Base-by-base conservation (phyloP, 768 basidiomycete genomes). In the Tricholoma saponaceum region DNA sequence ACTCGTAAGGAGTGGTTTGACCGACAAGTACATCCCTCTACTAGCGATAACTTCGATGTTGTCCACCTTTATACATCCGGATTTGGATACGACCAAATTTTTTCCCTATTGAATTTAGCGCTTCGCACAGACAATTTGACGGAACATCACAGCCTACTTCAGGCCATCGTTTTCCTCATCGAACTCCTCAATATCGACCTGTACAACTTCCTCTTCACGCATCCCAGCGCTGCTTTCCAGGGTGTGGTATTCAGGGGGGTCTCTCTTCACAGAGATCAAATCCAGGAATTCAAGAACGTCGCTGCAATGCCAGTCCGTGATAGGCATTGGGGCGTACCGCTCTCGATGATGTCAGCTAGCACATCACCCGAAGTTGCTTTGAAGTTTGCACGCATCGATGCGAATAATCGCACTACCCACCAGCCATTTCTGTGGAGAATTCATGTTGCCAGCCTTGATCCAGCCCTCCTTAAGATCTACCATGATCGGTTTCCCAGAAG, bases 131-230 rank as follows among this genome's bases (percentile, higher is more conserved):
- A 30, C 28, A 30, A 30, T 30, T 30, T 30, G 28, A 30, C 8
- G 8, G 28, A 30, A 30, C 4, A 30, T 30, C 4, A 8, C 59
- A 61, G 59, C 8, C 58, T 65, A 5, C 53, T 65, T 4, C 61
- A 63, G 18, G 52, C 58, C 4, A 64, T 61, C 18, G 64, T 67
- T 16, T 66, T 67, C 39, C 60, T 67, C 5, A 60, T 66, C 10
- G 66, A 67, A 51, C 50, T 67, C n/a, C 41, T 67, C 46, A 67
- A 65, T 22, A 56, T 66, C 47, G 66, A 67, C 56, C 58, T 67
- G 25, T 67, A 61, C 56, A 67, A 67, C 55, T 66, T 62, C 28
- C 58, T 63, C 30, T 51, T 60, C 35, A n/a, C 14, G 12, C 57
- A 7, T 32, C 52, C 8, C 3, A 52, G 18, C 65, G 66, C 28